A percentile compares a stretch with the other conserved stretches of the same genome.
Conservation (phyloP, 768 basidiomycete genomes). For the Dacryopinax primogenitus region DNA sequence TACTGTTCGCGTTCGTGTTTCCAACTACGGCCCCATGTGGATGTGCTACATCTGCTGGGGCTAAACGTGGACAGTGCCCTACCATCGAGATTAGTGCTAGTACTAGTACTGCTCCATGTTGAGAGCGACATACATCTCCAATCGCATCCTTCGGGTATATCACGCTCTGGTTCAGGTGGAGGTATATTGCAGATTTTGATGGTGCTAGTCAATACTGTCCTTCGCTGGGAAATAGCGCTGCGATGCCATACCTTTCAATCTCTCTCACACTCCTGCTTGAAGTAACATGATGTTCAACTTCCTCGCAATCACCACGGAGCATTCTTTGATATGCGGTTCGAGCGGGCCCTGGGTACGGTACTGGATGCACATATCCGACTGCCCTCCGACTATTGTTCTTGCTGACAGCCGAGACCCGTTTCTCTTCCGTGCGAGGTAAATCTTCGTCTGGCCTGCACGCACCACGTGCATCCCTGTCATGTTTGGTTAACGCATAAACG, state of each 20-base stretch:
- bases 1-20: not conserved
- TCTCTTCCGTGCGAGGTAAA: conserved; percentile 6
- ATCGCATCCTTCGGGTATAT: not conserved
- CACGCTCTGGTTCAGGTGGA: not conserved
- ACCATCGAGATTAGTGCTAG: not conserved
- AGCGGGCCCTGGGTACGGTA: not conserved
- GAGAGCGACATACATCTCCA: not conserved
- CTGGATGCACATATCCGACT: conserved; percentile 22
- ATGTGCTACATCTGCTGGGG: not conserved
- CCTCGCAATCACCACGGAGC: not conserved
- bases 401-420: not conserved
- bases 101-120: not conserved
- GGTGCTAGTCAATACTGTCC: not conserved
- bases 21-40: not conserved
- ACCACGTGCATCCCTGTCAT: conserved; percentile 29
- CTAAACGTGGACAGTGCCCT: not conserved
- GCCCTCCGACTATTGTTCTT: conserved; percentile 48
- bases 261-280: not conserved
- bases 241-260: not conserved
- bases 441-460: conserved; percentile 12
- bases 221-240: not conserved
- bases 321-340: not conserved
- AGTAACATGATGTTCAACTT: not conserved
- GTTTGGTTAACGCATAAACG: not conserved
- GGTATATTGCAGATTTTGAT: not conserved